Base-by-base conservation (phyloP, 257 asterid species). In the Fraxinus quadrangulata region DNA sequence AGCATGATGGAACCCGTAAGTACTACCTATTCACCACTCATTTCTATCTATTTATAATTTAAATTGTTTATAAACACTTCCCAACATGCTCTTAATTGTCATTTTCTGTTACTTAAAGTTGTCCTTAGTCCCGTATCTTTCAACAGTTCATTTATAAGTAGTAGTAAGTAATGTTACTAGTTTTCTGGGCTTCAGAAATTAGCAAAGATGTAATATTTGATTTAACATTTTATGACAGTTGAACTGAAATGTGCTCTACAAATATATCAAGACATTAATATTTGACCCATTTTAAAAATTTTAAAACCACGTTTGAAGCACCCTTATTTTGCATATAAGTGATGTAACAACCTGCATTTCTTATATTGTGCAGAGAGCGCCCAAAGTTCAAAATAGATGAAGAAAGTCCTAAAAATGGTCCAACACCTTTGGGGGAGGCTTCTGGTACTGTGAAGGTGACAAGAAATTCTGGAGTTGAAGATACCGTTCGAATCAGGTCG, bases 401-500 rank as follows among this genome's bases (percentile, higher is more conserved):
- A 37, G 88, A 80, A 47, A 77, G 85, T 42, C 85, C 84, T 67
- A 85, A 74, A 74, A 83, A 69, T 77, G 85, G 84, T 45, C 75
- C 17, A 73, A 83, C 65, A 72, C 83, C 86, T 63, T 71, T 80
- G 70, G 89, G 91, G 65, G 88, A 85, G 78, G 86, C 88, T 74
- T 87, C 89, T 28, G 91, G 87, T 65, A 87, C 91, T 19, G 80
- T 87, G 36, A 87, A 76, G 87, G 89, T 84, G 72, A 73, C 83
- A 17, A 85, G 80, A 79, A 88, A 84, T 78, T 70, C 85, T 47
- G 81, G 83, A 72, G 73, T 72, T 51, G 88, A 83, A 69, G 85
- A 77, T 76, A 81, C 89, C 13, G 77, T 81, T 78, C 87, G 89
- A 77, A 86, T 68, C 74, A 88, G 96, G 98, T 90, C 70, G 75